Evolutionary conservation across 441 rosid species (phyloP).

Genomic region (Gossypium gossypioides): DNA sequence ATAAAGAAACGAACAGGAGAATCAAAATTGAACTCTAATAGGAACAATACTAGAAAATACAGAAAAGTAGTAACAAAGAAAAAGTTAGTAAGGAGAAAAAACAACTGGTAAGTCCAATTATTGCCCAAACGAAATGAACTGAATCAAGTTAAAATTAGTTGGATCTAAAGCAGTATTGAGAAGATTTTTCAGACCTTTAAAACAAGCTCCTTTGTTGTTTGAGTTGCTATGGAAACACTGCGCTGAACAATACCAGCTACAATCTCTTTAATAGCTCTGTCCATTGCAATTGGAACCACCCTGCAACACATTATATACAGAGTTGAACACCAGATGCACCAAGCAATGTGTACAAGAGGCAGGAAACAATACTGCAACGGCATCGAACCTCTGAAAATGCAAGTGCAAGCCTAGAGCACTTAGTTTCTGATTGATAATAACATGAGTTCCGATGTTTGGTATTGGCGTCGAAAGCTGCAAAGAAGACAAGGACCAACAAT

Average conservation of each 20-base stretch:
- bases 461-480: conserved; percentile 68
- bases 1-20: no score
- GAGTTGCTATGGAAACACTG: conserved; percentile 95
- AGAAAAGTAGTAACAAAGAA: neutral
- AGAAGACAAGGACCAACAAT: conserved; percentile 14
- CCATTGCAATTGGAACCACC: conserved; percentile 90
- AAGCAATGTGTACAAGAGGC: neutral
- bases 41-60: neutral
- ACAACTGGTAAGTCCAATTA: neutral
- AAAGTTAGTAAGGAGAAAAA: neutral
- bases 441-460: conserved; percentile 77
- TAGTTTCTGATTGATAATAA: conserved; percentile 75
- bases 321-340: neutral
- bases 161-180: neutral
- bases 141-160: neutral
- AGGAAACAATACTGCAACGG: conserved; percentile 12
- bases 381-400: conserved; percentile 85
- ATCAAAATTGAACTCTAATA: neutral
- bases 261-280: conserved; percentile 91
- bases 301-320: conserved; percentile 26
- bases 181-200: conserved; percentile 55
- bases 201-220: conserved; percentile 97
- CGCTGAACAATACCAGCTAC: conserved; percentile 92
- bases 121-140: neutral
- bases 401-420: conserved; percentile 59